Evolutionary conservation across 495 filamentous ascomycete genomes (phyloP).

Genomic region (Rhypophila decipiens): DNA sequence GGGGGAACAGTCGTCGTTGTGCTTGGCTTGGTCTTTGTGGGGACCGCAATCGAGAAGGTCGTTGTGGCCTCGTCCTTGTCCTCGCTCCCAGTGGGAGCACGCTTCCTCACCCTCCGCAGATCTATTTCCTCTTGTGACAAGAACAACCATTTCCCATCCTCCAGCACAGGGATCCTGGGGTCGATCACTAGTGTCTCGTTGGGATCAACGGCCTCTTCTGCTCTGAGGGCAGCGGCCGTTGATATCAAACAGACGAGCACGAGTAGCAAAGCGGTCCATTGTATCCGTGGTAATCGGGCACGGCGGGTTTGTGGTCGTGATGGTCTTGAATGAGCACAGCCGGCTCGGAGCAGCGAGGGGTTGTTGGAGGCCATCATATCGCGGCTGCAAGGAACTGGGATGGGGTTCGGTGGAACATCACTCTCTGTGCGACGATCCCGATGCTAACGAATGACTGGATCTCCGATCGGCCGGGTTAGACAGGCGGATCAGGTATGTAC

Average conservation of each 20-base stretch:
- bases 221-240: conserved; percentile 19
- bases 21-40: conserved; percentile 22
- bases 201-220: conserved; percentile 21
- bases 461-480: conserved; percentile 20
- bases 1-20: conserved; percentile 24
- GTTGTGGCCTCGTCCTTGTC: conserved; percentile 24
- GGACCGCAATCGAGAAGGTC: conserved; percentile 29
- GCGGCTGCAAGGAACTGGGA: conserved; percentile 13
- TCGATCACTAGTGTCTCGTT: conserved; percentile 31
- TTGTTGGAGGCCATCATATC: conserved; percentile 18
- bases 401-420: conserved; percentile 19
- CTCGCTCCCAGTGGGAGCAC: conserved; percentile 4
- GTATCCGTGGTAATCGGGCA: conserved; percentile 18
- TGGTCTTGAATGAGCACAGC: neutral
- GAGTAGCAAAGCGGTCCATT: conserved; percentile 27
- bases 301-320: neutral
- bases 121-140: conserved; percentile 27
- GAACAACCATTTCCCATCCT: conserved; percentile 33
- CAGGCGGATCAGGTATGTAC: conserved; percentile 15
- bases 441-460: conserved; percentile 20
- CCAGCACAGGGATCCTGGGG: conserved; percentile 23
- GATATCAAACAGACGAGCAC: conserved; percentile 28
- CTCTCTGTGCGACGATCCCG: conserved; percentile 15
- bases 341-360: neutral
- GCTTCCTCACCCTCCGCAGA: conserved; percentile 13